These are phyloP conservation scores for Hypoxylon perforatum DNA, from an alignment of 495 filamentous ascomycete genomes.

Conservation along the genomic window DNA sequence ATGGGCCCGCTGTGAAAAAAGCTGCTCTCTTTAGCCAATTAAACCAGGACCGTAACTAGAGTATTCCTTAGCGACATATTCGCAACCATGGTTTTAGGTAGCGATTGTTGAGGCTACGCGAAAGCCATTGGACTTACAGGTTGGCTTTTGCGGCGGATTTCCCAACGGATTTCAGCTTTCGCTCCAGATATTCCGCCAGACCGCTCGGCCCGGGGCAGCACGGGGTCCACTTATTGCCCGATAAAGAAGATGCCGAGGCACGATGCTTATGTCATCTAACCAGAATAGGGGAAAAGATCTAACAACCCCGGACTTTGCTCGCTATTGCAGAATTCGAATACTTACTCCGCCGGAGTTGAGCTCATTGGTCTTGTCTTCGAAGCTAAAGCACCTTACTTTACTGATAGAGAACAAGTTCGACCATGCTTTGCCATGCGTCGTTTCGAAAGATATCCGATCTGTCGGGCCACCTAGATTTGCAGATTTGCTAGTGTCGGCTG, in stretches of 20 bases:
- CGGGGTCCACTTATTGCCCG: conserved; percentile 9
- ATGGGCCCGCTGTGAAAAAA: conserved; percentile 21
- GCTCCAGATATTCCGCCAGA: conserved; percentile 13
- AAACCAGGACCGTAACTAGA: conserved; percentile 10
- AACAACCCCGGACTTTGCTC: not conserved
- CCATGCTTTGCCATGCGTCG: too few relatives aligned
- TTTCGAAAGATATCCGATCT: not conserved
- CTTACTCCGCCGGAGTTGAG: too few relatives aligned
- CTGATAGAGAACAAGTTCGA: too few relatives aligned
- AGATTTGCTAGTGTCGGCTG: not conserved
- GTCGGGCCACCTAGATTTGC: too few relatives aligned
- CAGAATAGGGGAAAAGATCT: conserved; percentile 2
- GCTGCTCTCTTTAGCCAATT: conserved; percentile 17
- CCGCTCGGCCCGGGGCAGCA: conserved; percentile 4
- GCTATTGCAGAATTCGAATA: not conserved
- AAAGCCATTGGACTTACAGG: not conserved
- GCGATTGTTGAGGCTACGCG: conserved; percentile 23
- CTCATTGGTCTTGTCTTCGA: too few relatives aligned
- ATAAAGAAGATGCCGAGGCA: conserved; percentile 26
- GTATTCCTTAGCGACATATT: conserved; percentile 12
- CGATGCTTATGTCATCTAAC: conserved; percentile 7
- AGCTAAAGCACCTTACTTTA: too few relatives aligned
- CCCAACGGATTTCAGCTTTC: conserved; percentile 31
- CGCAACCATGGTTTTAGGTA: not conserved
- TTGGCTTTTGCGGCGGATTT: conserved; percentile 9